These are phyloP conservation scores for Celoporthe dispersa DNA, from an alignment of 2,329 filamentous ascomycete species.

Conservation along the genomic window DNA sequence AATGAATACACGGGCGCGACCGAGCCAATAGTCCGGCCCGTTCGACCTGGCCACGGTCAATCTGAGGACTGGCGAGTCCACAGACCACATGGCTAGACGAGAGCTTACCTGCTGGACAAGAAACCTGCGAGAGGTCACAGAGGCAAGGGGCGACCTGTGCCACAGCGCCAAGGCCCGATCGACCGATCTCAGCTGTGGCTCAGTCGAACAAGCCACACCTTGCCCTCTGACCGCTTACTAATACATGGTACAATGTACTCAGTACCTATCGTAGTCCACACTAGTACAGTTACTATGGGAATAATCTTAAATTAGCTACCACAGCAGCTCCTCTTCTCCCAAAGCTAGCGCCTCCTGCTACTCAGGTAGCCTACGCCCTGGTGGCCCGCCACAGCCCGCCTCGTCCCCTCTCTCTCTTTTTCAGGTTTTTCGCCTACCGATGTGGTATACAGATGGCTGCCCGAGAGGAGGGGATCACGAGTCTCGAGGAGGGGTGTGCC, in stretches of 20 bases:
- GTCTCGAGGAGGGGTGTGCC: neutral
- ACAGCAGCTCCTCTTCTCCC: neutral
- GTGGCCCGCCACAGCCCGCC: neutral
- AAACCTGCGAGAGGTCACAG: neutral
- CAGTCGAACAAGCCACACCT: neutral
- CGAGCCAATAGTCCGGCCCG: neutral
- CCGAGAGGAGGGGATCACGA: neutral
- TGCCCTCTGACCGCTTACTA: neutral
- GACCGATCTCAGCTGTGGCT: neutral
- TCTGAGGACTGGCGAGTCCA: neutral
- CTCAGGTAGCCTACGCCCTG: neutral
- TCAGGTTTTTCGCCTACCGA: neutral
- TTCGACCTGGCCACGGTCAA: neutral
- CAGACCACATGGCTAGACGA: no score
- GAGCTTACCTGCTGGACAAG: neutral
- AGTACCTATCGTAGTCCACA: no score
- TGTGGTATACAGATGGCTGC: neutral
- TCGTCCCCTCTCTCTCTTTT: neutral
- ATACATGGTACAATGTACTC: no score
- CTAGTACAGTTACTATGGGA: neutral
- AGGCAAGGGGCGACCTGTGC: neutral
- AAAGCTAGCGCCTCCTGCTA: neutral
- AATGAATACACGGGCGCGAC: neutral
- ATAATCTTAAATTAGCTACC: neutral
- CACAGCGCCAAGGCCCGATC: neutral